A percentile compares a stretch with the other conserved stretches of the same genome.
These are phyloP conservation scores for Pseudogymnoascus verrucosus DNA, from an alignment of 2,329 filamentous ascomycete species.

Conservation along the genomic window DNA sequence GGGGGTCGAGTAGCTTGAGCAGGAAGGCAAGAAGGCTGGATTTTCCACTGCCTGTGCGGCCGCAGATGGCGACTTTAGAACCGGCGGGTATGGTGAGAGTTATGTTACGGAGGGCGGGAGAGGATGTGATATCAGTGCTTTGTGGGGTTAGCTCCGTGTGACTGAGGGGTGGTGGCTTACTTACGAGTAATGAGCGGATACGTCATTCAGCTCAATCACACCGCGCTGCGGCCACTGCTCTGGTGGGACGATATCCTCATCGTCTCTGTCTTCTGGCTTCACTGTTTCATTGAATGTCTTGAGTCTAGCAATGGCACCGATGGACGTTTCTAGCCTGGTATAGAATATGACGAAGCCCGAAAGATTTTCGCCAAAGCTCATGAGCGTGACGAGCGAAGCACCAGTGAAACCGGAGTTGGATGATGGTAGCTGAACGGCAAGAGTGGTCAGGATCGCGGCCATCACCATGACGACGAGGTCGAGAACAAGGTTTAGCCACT, in stretches of 20 bases:
- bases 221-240: constrained; percentile 19
- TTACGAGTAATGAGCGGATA: constrained; percentile 21
- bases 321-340: background rate
- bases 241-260: background rate
- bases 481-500: constrained; percentile 36
- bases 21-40: constrained; percentile 34
- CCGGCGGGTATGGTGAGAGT: constrained; percentile 24
- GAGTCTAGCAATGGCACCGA: constrained; percentile 1
- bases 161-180: background rate
- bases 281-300: constrained; percentile 5
- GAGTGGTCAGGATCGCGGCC: constrained; percentile 13
- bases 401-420: constrained; percentile 16
- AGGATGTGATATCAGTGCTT: constrained; percentile 15
- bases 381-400: constrained; percentile 16
- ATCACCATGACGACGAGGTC: constrained; percentile 24
- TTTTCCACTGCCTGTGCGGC: constrained; percentile 34
- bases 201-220: constrained; percentile 17
- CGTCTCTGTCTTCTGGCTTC: background rate
- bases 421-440: background rate
- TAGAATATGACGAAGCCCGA: constrained; percentile 11
- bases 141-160: background rate
- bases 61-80: constrained; percentile 29
- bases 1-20: constrained; percentile 32
- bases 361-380: constrained; percentile 17
- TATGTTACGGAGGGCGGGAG: constrained; percentile 26